Evolutionary conservation across 2,329 filamentous ascomycete genomes (phyloP), one percentile per base, ranked within the genome.

Genomic region (Bimuria novae-zelandiae): DNA sequence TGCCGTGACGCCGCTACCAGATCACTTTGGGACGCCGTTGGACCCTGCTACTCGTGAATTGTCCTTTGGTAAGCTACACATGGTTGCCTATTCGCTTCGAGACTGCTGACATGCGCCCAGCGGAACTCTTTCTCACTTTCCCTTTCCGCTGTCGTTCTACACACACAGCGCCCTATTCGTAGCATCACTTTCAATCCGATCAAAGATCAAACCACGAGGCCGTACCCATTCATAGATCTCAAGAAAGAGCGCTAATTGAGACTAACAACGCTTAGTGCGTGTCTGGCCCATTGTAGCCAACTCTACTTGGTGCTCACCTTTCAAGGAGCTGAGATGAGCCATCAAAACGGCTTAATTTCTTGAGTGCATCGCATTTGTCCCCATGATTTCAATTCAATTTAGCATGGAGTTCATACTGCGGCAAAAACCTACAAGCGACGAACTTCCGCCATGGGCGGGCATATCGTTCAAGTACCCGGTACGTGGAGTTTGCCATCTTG

Each of bases 361-460:
- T 14, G 33, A 30, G 21, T 5, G 3, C 12, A 33, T 17, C 17
- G n/a, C 29, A 36, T 32, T 27, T 5, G 1, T 17, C 10, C 10
- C 27, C 33, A 36, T 40, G 36, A 36, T 29, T n/a, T 25, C 25
- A 12, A 30, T 27, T 3, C 16, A 14, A 4, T 2, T 21, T 21
- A 42, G 17, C 8, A 60, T 60, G 55, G 32, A 49, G 29, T 57
- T 54, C 29, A 68, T 69, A 32, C 29, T 41, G 11, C 64, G 64
- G 11, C 36, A 39, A 17, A 51, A 59, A 30, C 48, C 44, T 11
- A 61, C 64, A 1, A 61, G 60, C 19, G 65, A 69, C 21, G 54
- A 62, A 12, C 59, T 49, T 7, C 52, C 65, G 11, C 68, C 67
- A 12, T 70, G 68, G 68, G 46, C 32, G 10, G 64, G 64, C 4